A percentile compares a stretch with the other conserved stretches of the same genome.
phyloP scores from a whole-genome alignment of 2,329 filamentous ascomycete species.

The Phaeosphaeriaceae sp. region DNA sequence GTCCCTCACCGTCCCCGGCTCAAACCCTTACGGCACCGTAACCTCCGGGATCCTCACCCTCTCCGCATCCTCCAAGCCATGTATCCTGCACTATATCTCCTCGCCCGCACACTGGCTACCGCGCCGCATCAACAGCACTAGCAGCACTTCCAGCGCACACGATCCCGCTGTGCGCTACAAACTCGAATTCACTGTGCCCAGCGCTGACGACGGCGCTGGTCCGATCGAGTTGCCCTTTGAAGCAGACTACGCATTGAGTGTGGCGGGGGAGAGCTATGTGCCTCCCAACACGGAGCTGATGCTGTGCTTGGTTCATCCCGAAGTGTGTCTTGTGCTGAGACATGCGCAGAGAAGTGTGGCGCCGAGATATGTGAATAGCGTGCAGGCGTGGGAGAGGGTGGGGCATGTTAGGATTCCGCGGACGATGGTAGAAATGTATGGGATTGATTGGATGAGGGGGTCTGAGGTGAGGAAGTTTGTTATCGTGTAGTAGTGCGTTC shows the following conservation, averaged over 20 bases:
- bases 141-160: slow-evolving; percentile 3
- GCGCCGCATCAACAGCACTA: neutral
- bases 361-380: slow-evolving; percentile 2
- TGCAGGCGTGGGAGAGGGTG: slow-evolving; percentile 14
- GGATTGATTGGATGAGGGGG: slow-evolving; percentile 21
- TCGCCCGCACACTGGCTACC: slow-evolving; percentile 7
- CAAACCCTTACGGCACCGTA: slow-evolving; percentile 22
- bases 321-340: slow-evolving; percentile 17
- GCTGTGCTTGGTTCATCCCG: slow-evolving; percentile 18
- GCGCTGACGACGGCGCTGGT: neutral
- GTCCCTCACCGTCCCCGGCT: slow-evolving; percentile 11
- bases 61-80: slow-evolving; percentile 11
- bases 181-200: neutral
- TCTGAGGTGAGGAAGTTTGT: slow-evolving; percentile 11
- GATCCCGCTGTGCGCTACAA: slow-evolving; percentile 11
- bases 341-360: neutral
- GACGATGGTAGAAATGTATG: slow-evolving; percentile 10
- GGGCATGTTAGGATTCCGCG: slow-evolving; percentile 18
- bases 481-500: slow-evolving; percentile 10
- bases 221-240: slow-evolving; percentile 10
- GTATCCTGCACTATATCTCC: slow-evolving; percentile 14
- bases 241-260: slow-evolving; percentile 18
- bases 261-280: slow-evolving; percentile 4
- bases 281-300: slow-evolving; percentile 6
- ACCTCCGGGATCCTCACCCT: slow-evolving; percentile 15